Percentiles rank a stretch among this genome's conserved stretches.
Conservation (phyloP, 2,329 filamentous ascomycete genomes). For the Aspergillus puulaauensis region DNA sequence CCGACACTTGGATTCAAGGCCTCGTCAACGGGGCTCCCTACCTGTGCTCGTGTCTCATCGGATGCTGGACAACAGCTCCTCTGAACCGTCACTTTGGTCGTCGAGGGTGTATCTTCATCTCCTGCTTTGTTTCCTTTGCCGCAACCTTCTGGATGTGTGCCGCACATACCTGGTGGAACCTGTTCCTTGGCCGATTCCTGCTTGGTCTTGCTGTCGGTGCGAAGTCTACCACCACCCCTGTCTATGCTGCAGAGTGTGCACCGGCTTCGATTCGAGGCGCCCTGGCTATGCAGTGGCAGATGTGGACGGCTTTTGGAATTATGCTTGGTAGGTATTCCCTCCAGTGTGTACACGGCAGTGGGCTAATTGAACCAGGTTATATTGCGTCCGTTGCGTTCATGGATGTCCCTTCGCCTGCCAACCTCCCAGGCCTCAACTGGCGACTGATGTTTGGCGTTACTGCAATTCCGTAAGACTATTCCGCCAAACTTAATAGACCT, state of each 20-base stretch:
- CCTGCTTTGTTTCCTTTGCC: conserved; percentile 42
- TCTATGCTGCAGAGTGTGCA: conserved; percentile 50
- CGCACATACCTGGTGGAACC: conserved; percentile 43
- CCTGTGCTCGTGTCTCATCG: conserved; percentile 44
- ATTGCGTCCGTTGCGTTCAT: conserved; percentile 50
- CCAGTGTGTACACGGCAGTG: no score
- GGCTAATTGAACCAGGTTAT: conserved; percentile 28
- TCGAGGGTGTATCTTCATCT: conserved; percentile 47
- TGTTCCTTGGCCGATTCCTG: conserved; percentile 44
- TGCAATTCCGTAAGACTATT: conserved; percentile 48
- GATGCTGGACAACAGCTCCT: conserved; percentile 51
- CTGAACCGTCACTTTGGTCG: conserved; percentile 46
- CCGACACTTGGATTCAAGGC: conserved; percentile 23
- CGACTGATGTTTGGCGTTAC: conserved; percentile 69
- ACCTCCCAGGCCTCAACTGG: conserved; percentile 57
- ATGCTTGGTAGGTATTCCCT: conserved; percentile 33
- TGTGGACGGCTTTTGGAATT: conserved; percentile 49
- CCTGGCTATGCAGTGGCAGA: conserved; percentile 55
- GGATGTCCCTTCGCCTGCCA: conserved; percentile 20
- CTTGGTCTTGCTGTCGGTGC: conserved; percentile 44
- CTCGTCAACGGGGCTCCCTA: conserved; percentile 48
- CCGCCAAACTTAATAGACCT: background rate
- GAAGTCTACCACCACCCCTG: conserved; percentile 47
- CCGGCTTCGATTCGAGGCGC: conserved; percentile 51
- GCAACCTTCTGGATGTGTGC: conserved; percentile 45